Percentiles rank a stretch among this genome's conserved stretches.
These are phyloP conservation scores for Kokia cookei DNA, from an alignment of 441 rosid species.

Conservation along the genomic window DNA sequence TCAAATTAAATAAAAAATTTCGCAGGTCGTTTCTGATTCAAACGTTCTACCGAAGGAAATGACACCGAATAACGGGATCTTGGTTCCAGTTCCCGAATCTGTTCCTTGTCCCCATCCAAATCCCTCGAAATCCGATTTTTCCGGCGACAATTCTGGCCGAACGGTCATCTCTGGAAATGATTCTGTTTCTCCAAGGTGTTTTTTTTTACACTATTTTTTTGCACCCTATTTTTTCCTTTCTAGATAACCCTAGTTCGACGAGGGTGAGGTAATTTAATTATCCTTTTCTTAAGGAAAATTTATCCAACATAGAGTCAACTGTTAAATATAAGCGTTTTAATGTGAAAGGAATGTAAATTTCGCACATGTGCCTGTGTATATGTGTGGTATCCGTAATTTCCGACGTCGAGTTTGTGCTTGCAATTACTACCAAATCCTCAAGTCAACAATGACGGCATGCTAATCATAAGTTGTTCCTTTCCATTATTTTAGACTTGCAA, in stretches of 20 bases:
- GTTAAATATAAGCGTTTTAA: background rate
- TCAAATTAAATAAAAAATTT: background rate
- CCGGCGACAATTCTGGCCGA: slow-evolving; percentile 13
- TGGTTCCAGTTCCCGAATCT: slow-evolving; percentile 15
- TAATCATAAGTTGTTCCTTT: background rate
- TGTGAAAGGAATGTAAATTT: background rate
- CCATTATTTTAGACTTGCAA: background rate
- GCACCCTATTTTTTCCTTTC: background rate
- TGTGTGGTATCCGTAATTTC: background rate
- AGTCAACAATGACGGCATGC: slow-evolving; percentile 6
- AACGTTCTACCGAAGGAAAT: slow-evolving; percentile 27
- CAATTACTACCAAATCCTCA: background rate
- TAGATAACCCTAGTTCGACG: background rate
- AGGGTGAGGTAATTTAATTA: background rate
- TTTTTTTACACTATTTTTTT: background rate
- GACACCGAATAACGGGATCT: slow-evolving; percentile 14
- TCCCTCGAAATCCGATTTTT: slow-evolving; percentile 13
- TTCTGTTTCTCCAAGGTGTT: slow-evolving; percentile 37
- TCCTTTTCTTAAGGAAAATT: background rate
- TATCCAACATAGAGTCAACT: background rate
- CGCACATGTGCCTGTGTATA: background rate
- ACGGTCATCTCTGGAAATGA: slow-evolving; percentile 14
- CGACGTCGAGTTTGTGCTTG: background rate
- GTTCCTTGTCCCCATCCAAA: slow-evolving; percentile 14
- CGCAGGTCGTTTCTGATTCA: slow-evolving; percentile 34